Conservation (phyloP, 495 filamentous ascomycete species). For the Lasiosphaeria hispida region DNA sequence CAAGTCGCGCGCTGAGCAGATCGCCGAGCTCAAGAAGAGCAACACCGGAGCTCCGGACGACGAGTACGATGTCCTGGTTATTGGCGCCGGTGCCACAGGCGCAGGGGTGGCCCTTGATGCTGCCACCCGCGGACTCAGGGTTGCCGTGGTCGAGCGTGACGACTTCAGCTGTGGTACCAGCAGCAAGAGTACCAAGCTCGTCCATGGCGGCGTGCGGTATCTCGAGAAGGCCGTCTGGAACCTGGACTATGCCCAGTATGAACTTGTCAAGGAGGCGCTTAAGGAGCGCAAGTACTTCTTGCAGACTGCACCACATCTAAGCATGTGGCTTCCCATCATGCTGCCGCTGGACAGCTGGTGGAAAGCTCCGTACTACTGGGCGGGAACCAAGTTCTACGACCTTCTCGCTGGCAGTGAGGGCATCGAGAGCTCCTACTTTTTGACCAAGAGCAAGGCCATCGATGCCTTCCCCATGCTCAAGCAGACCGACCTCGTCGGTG, state of each 20-base stretch:
- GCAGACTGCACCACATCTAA: slow-evolving; percentile 93
- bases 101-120: slow-evolving; percentile 93
- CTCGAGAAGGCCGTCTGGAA: slow-evolving; percentile 97
- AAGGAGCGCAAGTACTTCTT: slow-evolving; percentile 95
- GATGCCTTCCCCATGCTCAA: slow-evolving; percentile 98
- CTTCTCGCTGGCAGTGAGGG: slow-evolving; percentile 92
- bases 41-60: slow-evolving; percentile 33
- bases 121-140: slow-evolving; percentile 85
- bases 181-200: slow-evolving; percentile 95
- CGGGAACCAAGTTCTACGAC: slow-evolving; percentile 93
- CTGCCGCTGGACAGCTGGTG: slow-evolving; percentile 93
- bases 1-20: slow-evolving; percentile 67
- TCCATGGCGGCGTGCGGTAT: slow-evolving; percentile 95
- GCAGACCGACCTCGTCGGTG: slow-evolving; percentile 78
- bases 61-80: slow-evolving; percentile 83
- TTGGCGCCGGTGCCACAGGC: slow-evolving; percentile 91
- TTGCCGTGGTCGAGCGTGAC: slow-evolving; percentile 91
- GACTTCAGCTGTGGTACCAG: slow-evolving; percentile 94
- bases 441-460: slow-evolving; percentile 90
- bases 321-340: slow-evolving; percentile 96
- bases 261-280: slow-evolving; percentile 89
- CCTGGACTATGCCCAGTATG: slow-evolving; percentile 93
- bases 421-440: slow-evolving; percentile 95
- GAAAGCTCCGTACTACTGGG: slow-evolving; percentile 98
- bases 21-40: slow-evolving; percentile 56